Evolutionary conservation across 176 grass and related monocot species (phyloP).

Genomic region (Pontederia paniculata): DNA sequence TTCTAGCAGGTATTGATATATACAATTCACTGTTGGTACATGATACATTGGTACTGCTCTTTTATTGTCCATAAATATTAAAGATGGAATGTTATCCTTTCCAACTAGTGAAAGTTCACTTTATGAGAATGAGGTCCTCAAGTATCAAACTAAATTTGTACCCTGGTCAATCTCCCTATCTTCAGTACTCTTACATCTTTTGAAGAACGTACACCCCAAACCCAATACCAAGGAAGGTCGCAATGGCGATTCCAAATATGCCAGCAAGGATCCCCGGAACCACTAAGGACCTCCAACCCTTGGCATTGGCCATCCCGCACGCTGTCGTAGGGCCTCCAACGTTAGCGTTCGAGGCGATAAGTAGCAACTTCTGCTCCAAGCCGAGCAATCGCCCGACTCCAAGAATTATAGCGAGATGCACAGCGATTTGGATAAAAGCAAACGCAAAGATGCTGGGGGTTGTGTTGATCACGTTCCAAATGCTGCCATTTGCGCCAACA

Average conservation of each 20-base stretch:
- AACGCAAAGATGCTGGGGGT: conserved; percentile 54
- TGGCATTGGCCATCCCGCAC: conserved; percentile 67
- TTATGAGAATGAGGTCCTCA: too few relatives aligned
- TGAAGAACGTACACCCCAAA: conserved; percentile 51
- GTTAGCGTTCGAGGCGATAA: conserved; percentile 61
- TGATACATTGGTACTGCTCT: too few relatives aligned
- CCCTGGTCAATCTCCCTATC: not conserved
- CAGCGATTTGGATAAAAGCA: conserved; percentile 46
- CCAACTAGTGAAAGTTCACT: too few relatives aligned
- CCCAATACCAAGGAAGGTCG: conserved; percentile 51
- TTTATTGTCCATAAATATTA: too few relatives aligned
- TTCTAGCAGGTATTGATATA: too few relatives aligned
- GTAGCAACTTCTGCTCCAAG: conserved; percentile 41
- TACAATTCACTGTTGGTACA: too few relatives aligned
- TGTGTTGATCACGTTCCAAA: conserved; percentile 55
- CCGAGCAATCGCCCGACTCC: conserved; percentile 44
- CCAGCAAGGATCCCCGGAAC: conserved; percentile 68
- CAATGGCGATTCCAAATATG: conserved; percentile 63
- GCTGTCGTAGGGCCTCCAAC: conserved; percentile 77
- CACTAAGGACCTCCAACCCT: conserved; percentile 57
- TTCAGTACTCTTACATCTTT: conserved; percentile 25
- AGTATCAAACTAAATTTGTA: too few relatives aligned
- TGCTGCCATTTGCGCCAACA: conserved; percentile 61
- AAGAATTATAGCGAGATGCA: conserved; percentile 51
- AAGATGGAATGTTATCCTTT: too few relatives aligned